Conservation (phyloP, 164 flowering plant species). For the Vitis amurensis region DNA sequence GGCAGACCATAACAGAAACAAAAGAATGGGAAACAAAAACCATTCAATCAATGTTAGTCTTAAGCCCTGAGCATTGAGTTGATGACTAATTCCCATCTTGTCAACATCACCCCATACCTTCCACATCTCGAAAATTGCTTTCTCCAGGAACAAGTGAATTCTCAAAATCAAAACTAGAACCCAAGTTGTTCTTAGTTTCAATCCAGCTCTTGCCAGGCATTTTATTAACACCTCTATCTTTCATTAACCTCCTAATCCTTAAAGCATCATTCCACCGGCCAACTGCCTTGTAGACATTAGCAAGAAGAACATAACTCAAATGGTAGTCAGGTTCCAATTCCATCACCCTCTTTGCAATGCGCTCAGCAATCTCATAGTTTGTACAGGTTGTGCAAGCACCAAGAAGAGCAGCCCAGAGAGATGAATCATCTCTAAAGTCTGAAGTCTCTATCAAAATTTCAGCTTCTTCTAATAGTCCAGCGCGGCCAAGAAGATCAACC, state of each 20-base stretch:
- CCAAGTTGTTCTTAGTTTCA: slow-evolving; percentile 29
- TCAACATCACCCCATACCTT: slow-evolving; percentile 1
- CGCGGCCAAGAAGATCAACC: slow-evolving; percentile 88
- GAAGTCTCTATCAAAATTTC: slow-evolving; percentile 57
- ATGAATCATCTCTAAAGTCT: slow-evolving; percentile 44
- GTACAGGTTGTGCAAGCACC: slow-evolving; percentile 70
- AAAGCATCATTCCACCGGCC: slow-evolving; percentile 73
- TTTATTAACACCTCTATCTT: slow-evolving; percentile 60
- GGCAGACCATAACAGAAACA: too few relatives aligned
- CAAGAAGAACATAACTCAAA: slow-evolving; percentile 73
- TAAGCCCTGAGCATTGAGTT: not conserved
- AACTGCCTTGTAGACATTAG: slow-evolving; percentile 58
- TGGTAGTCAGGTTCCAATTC: slow-evolving; percentile 65
- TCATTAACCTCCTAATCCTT: slow-evolving; percentile 53
- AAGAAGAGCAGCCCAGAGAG: slow-evolving; percentile 80
- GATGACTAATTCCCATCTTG: not conserved
- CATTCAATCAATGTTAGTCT: not conserved
- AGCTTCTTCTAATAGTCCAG: slow-evolving; percentile 83
- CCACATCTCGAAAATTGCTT: not conserved
- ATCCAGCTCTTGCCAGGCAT: slow-evolving; percentile 80
- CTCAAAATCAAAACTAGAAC: slow-evolving; percentile 2
- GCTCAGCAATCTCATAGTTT: slow-evolving; percentile 55
- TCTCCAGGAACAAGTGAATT: not conserved
- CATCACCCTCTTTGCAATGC: slow-evolving; percentile 75
- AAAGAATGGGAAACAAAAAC: not conserved